Conservation (phyloP, 192 early-diverging fungal genomes). For the Phlyctochytrium planicorne region DNA sequence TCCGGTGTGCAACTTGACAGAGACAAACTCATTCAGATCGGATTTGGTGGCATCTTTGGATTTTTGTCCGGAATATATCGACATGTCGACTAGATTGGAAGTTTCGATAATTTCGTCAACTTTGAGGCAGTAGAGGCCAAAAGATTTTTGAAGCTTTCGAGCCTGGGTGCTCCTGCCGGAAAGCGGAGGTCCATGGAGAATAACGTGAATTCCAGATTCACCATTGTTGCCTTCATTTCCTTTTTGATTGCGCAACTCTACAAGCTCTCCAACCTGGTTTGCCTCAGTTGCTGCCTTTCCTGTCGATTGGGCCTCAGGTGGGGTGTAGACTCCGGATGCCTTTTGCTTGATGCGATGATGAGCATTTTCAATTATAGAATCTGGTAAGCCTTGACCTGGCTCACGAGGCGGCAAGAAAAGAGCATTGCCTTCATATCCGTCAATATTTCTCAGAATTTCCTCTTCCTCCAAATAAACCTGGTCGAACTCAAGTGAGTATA, state of each 20-base stretch:
- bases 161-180: constrained; percentile 53
- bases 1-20: neutral
- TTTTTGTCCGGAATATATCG: neutral
- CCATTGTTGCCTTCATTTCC: neutral
- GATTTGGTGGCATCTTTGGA: neutral
- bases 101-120: constrained; percentile 52
- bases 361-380: constrained; percentile 36
- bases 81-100: constrained; percentile 1
- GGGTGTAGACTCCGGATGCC: neutral
- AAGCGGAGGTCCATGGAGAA: constrained; percentile 56
- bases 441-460: constrained; percentile 41
- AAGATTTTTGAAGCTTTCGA: constrained; percentile 28
- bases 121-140: constrained; percentile 34
- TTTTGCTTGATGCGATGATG: constrained; percentile 29
- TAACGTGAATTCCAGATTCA: constrained; percentile 19
- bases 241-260: constrained; percentile 21
- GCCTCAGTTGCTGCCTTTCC: neutral
- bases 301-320: neutral
- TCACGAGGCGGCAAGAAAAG: constrained; percentile 48
- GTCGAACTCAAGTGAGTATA: constrained; percentile 58
- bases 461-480: constrained; percentile 55
- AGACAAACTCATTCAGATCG: neutral
- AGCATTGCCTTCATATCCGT: constrained; percentile 36
- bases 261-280: constrained; percentile 39
- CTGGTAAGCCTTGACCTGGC: constrained; percentile 40